phyloP scores from a whole-genome alignment of 176 grass and related monocot species.

The Luzula sylvatica region DNA sequence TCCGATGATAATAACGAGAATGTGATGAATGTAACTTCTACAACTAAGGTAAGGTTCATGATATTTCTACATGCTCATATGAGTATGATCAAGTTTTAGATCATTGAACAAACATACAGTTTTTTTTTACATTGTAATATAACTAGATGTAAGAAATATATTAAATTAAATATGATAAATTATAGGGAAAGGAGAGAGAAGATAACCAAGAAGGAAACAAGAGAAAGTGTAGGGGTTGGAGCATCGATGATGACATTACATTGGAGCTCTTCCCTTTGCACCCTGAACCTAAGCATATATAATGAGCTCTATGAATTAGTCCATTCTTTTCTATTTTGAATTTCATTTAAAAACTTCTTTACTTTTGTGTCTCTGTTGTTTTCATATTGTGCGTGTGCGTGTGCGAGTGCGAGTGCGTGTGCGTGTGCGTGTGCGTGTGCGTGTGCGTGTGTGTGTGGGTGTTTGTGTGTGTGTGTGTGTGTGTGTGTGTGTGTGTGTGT shows the following conservation, averaged over 20 bases:
- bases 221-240: constrained; percentile 7
- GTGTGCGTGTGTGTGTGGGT: too few species aligned
- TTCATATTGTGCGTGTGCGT: too few species aligned
- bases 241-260: constrained; percentile 24
- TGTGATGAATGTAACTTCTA: background rate
- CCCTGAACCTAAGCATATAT: constrained; percentile 41
- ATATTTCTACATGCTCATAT: background rate
- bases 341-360: too few species aligned
- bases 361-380: too few species aligned
- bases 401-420: too few species aligned
- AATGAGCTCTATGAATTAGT: too few species aligned
- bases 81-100: background rate
- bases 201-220: background rate
- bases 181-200: constrained; percentile 9
- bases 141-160: too few species aligned
- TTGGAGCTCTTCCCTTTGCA: constrained; percentile 89
- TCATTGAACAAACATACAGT: background rate
- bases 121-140: too few species aligned
- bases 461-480: too few species aligned
- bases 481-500: too few species aligned
- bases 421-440: too few species aligned
- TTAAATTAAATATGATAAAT: background rate
- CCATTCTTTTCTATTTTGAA: too few species aligned
- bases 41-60: background rate
- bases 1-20: constrained; percentile 29